phyloP scores from a whole-genome alignment of 2,329 filamentous ascomycete species.

The Cladophialophora immunda region DNA sequence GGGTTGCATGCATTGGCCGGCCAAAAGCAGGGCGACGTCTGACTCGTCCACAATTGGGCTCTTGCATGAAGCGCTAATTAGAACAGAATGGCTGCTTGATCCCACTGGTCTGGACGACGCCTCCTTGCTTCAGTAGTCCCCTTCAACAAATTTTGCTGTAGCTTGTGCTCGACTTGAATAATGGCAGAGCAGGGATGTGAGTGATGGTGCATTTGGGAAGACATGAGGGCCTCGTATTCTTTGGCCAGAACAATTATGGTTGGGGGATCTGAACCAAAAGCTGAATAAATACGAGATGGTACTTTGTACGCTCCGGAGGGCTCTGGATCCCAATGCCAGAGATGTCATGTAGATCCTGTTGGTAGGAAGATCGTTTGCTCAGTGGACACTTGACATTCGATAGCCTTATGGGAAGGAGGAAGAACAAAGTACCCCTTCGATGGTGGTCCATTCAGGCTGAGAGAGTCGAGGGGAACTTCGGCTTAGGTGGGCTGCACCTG shows the following conservation, averaged over 20 bases:
- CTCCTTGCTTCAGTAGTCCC: slow-evolving; percentile 7
- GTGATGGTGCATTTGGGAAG: not conserved
- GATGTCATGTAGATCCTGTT: slow-evolving; percentile 15
- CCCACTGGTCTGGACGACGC: slow-evolving; percentile 16
- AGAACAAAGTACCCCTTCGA: not conserved
- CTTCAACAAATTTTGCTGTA: slow-evolving; percentile 22
- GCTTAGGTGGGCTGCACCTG: not conserved
- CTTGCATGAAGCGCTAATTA: slow-evolving; percentile 25
- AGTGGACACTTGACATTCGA: slow-evolving; percentile 9
- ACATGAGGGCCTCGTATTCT: not conserved
- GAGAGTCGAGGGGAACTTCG: slow-evolving; percentile 1
- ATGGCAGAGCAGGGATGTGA: not conserved
- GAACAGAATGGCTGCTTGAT: slow-evolving; percentile 12
- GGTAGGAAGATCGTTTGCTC: slow-evolving; percentile 23
- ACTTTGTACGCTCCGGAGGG: no score
- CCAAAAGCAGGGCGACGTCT: not conserved
- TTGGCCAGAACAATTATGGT: not conserved
- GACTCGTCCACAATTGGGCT: slow-evolving; percentile 24
- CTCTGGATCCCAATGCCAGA: not conserved
- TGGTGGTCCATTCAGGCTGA: slow-evolving; percentile 16
- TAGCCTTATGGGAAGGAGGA: slow-evolving; percentile 27
- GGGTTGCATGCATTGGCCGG: slow-evolving; percentile 16
- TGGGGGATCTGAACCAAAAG: not conserved
- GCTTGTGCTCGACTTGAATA: slow-evolving; percentile 7
- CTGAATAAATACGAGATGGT: not conserved